Base-by-base conservation (phyloP, 257 asterid species). In the Cordia subcordata region DNA sequence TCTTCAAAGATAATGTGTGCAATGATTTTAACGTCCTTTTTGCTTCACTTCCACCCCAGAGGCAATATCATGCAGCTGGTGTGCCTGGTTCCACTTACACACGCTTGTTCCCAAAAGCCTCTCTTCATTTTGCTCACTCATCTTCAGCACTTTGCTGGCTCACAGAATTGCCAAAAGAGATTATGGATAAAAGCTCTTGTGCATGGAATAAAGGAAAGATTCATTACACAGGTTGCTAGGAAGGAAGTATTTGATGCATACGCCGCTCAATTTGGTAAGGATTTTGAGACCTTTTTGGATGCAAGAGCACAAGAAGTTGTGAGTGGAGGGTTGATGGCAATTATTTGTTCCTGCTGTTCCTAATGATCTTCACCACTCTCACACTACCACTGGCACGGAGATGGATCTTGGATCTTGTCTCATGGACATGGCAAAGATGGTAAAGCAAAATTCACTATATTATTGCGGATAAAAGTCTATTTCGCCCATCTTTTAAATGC, bases 21-120 rank as follows among this genome's bases (percentile, higher is more conserved):
- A 75, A 75, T 53, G 82, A 81, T 65, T 81, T 78, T 73, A 75
- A 81, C 71, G 69, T 77, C 55, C 81, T 81, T 45, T 78, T 81
- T 58, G 66, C 50, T 11, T 70, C 79, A 23, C 73, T 81, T 52
- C 85, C 84, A 51, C 75, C 72, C 33, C 35, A 60, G 18, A 68
- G 71, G 17, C 40, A 68, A 8, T 81, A 68, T n/a, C 39, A 52
- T 18, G 81, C 74, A 10, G 80, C 77, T 18, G 88, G 85, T 57
- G 75, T 78, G 11, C 81, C 84, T 1, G 79, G 82, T 35, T 53
- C 73, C 23, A 77, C 77, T 46, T 79, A 77, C 17, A 61, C 66
- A 11, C 70, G 72, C 18, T 63, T 79, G 52, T 59, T 82, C 13
- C 88, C 83, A 0, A 71, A 57, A 55, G 62, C 61, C 16, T 75